phyloP scores from a whole-genome alignment of 257 asterid genomes.

The Solanum appendiculatum region DNA sequence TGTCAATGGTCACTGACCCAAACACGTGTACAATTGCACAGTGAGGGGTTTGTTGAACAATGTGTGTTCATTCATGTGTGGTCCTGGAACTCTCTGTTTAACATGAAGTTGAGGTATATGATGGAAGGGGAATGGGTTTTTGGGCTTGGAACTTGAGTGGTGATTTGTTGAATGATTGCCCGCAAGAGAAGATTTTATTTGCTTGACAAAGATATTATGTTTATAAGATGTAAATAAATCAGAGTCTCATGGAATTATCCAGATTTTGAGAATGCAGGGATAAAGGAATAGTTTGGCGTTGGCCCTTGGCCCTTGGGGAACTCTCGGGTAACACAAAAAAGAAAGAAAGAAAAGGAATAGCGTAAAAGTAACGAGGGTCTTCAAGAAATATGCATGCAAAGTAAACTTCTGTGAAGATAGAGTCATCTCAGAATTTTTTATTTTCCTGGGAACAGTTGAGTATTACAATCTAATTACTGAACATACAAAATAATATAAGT shows the following conservation, averaged over 20 bases:
- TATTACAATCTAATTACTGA: neutral
- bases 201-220: neutral
- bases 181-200: neutral
- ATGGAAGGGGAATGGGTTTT: neutral
- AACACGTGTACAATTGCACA: neutral
- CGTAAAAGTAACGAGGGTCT: neutral
- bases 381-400: neutral
- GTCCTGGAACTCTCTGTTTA: neutral
- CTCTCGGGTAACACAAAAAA: neutral
- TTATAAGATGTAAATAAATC: neutral
- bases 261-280: neutral
- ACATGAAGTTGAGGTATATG: neutral
- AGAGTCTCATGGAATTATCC: neutral
- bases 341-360: neutral
- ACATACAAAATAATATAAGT: neutral
- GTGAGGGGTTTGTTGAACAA: neutral
- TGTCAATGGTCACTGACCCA: neutral
- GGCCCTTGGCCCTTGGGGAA: neutral
- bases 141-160: neutral
- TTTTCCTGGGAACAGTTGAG: neutral
- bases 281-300: neutral
- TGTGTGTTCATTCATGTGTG: neutral
- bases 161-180: neutral
- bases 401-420: neutral
- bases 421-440: neutral